Evolutionary conservation across 129 eudicot species (phyloP).

Genomic region (Sambucus nigra): DNA sequence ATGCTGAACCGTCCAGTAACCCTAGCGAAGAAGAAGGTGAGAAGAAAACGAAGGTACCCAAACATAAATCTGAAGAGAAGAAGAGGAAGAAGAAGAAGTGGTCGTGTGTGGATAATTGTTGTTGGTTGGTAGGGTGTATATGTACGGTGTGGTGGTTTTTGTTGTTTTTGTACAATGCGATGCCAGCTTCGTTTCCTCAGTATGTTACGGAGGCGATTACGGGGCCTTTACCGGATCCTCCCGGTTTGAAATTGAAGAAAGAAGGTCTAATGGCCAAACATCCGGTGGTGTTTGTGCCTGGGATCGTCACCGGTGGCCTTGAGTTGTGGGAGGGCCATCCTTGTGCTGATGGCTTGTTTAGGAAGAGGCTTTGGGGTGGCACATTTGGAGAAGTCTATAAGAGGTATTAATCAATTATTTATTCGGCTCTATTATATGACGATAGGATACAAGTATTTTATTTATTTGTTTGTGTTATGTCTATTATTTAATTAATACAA

Average conservation of each 20-base stretch:
- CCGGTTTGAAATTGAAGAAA: slow-evolving; percentile 72
- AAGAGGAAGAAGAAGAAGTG: slow-evolving; percentile 25
- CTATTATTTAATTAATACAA: background rate
- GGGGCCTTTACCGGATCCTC: slow-evolving; percentile 93
- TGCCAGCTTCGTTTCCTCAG: slow-evolving; percentile 89
- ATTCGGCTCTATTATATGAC: background rate
- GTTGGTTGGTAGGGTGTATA: slow-evolving; percentile 81
- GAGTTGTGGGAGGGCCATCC: slow-evolving; percentile 94
- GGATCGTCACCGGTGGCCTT: slow-evolving; percentile 88
- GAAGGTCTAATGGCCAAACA: slow-evolving; percentile 69
- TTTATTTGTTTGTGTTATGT: background rate
- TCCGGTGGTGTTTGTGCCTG: slow-evolving; percentile 97
- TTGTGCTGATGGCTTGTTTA: slow-evolving; percentile 80
- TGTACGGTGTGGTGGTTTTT: slow-evolving; percentile 80
- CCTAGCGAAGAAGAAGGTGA: slow-evolving; percentile 17
- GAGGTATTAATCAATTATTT: slow-evolving; percentile 38
- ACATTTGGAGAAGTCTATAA: slow-evolving; percentile 90
- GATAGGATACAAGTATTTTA: too few species aligned
- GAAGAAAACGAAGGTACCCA: slow-evolving; percentile 8
- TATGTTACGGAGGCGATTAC: slow-evolving; percentile 87
- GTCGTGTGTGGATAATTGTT: slow-evolving; percentile 80
- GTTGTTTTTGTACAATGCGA: slow-evolving; percentile 61
- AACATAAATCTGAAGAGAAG: background rate
- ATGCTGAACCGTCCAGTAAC: slow-evolving; percentile 7
- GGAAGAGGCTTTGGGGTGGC: slow-evolving; percentile 98